Evolutionary conservation across 2,329 filamentous ascomycete species (phyloP).

Genomic region (Diaporthe helianthi): DNA sequence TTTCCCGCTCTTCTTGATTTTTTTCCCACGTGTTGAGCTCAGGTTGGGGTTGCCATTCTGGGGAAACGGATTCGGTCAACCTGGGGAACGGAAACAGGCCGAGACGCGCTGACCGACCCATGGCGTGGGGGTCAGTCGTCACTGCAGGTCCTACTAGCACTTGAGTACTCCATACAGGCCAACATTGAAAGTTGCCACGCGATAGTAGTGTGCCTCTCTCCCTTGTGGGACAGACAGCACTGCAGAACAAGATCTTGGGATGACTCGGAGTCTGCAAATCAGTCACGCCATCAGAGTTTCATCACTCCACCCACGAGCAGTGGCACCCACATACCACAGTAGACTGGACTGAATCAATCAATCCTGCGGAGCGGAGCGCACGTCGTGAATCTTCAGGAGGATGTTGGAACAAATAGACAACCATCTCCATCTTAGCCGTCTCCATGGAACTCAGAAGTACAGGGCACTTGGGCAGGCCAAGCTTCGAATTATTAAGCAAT

Average conservation of each 20-base stretch:
- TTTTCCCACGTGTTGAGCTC: too few species aligned
- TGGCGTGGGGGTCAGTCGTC: constrained; percentile 22
- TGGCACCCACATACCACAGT: too few species aligned
- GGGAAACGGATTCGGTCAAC: constrained; percentile 29
- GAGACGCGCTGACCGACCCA: constrained; percentile 1
- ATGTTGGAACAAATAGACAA: neutral
- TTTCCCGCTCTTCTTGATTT: too few species aligned
- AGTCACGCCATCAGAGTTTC: neutral
- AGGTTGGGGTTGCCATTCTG: constrained; percentile 10
- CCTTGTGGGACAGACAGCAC: neutral
- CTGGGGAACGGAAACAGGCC: constrained; percentile 28
- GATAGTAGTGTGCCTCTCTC: neutral
- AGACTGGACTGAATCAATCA: too few species aligned
- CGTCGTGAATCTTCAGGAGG: neutral
- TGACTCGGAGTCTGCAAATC: neutral
- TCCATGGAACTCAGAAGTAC: too few species aligned
- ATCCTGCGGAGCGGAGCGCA: neutral
- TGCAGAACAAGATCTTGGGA: neutral
- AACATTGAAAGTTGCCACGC: constrained; percentile 16
- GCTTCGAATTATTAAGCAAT: constrained; percentile 6
- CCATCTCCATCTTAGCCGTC: neutral
- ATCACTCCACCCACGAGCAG: neutral
- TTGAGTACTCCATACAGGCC: too few species aligned
- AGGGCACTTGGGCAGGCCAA: constrained; percentile 16
- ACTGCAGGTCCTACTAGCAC: too few species aligned